Evolutionary conservation across 129 eudicot genomes (phyloP), one percentile per base, ranked within the genome.

Genomic region (Saposhnikovia divaricata): DNA sequence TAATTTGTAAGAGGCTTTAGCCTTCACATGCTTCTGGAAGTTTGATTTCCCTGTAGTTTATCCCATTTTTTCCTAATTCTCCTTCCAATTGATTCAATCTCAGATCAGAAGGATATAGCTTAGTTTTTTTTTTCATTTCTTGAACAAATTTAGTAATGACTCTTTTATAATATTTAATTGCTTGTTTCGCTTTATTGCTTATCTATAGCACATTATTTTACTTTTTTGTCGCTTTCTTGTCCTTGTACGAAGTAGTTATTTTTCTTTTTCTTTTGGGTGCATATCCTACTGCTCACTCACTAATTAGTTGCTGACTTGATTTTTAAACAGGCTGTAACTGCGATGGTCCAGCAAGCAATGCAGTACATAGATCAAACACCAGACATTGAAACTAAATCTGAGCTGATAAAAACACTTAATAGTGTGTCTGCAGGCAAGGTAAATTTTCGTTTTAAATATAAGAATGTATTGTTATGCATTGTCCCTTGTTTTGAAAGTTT

Each of bases 271-370:
- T 75, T 31, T 37, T 47, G 0, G 40, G 5, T 5, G 38, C 6
- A 57, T 18, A 10, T 27, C n/a, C 12, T 50, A 11, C 74, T 48
- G 57, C 14, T 25, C 47, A n/a, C n/a, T n/a, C n/a, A 71, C 82
- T 78, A 59, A 61, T 46, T 72, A 14, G 66, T 50, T 71, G 42
- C 71, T 57, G 38, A 48, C 45, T 31, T 61, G 34, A 47, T 77
- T 50, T 71, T 47, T 38, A 27, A 40, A 55, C 82, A 93, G 98
- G 96, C 90, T 77, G 96, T 89, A 74, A 90, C 92, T 81, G 93
- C 98, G 40, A 91, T 93, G 96, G 98, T 93, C 83, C 97, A 89
- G 84, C 97, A 89, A 85, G 98, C 97, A 65, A 93, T 93, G 98
- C 90, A 89, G 80, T 91, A 89, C 81, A 91, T 91, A 57, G 96